These are phyloP conservation scores for Discostella pseudostelligera DNA, from an alignment of 108 stramenopile genomes.

Conservation along the genomic window DNA sequence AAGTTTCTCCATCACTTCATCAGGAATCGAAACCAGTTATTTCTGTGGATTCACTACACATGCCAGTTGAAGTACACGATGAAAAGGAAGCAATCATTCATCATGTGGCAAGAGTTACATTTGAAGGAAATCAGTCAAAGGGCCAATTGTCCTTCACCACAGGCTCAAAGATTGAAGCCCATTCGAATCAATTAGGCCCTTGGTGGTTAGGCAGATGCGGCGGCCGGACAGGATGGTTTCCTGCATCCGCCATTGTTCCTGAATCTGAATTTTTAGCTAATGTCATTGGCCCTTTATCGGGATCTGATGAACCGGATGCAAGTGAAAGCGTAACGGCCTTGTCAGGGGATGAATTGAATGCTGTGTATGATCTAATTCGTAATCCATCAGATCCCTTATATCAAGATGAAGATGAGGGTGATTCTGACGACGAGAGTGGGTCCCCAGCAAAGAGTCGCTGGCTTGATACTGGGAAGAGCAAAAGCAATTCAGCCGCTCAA, in stretches of 20 bases:
- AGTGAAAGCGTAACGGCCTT: constrained; percentile 19
- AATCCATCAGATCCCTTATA: constrained; percentile 43
- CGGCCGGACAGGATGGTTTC: constrained; percentile 48
- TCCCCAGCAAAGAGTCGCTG: constrained; percentile 31
- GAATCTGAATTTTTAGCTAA: constrained; percentile 40
- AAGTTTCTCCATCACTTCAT: too few relatives aligned
- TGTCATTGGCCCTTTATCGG: constrained; percentile 2
- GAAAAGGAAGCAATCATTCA: constrained; percentile 44
- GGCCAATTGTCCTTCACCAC: constrained; percentile 48
- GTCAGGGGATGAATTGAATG: constrained; percentile 32
- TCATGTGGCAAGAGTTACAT: constrained; percentile 42
- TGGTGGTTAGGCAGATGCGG: constrained; percentile 53
- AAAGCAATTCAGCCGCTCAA: not conserved
- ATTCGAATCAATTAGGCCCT: constrained; percentile 48
- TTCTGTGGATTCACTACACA: not conserved
- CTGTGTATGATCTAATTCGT: constrained; percentile 44
- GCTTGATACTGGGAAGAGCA: constrained; percentile 11
- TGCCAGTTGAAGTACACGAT: not conserved
- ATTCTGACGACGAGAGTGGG: constrained; percentile 3
- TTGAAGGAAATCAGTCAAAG: constrained; percentile 40
- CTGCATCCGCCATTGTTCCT: constrained; percentile 40
- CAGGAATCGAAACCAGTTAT: constrained; percentile 1
- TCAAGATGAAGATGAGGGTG: constrained; percentile 14
- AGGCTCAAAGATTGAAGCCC: constrained; percentile 37
- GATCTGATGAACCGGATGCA: constrained; percentile 13